Base-by-base conservation (phyloP, 163 green algal species). In the Chlamydomonas reinhardtii region DNA sequence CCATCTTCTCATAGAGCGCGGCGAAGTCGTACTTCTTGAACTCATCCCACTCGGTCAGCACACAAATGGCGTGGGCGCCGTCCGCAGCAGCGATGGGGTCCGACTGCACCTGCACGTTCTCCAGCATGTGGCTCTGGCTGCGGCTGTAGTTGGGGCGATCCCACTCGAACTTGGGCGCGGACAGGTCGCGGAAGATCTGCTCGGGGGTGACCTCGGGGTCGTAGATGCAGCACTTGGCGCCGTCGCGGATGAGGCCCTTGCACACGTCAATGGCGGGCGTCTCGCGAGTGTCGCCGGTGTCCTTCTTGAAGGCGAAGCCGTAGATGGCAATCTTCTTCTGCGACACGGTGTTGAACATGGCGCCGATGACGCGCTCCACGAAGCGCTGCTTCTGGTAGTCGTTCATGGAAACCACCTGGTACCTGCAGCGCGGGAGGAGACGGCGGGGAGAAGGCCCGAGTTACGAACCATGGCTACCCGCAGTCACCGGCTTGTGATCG, bases 381-480 rank as follows among this genome's bases (percentile, higher is more conserved):
- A 99, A 99, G 54, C 98, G 94, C 73, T 96, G 91, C 95, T 99
- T 99, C 95, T 99, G 98, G 93, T 98, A 99, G 92, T 99, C 97
- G 88, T 99, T 99, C 93, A 99, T 99, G 56, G 89, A 85, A n/a
- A 99, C 94, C 62, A 99, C 96, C 84, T 95, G 90, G 82, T 82
- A 79, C 80, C 80, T 86, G 56, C 73, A 24, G 48, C 19, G 48
- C 1, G 48, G 48, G 48, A 56, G 48, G 48, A 56, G 48, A 19
- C 48, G 12, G 14, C 11, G 48, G 5, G 48, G 14, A 12, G 1
- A 56, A 19, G 48, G 48, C 43, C 6, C 43, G 43, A 54, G 43
- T 54, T 11, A 54, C n/a, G n/a, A n/a, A n/a, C n/a, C n/a, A n/a
- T n/a, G n/a, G n/a, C n/a, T n/a, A n/a, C n/a, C n/a, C n/a, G n/a